Evolutionary conservation across 78 protist genomes (phyloP).

Genomic region (Thecamonas trahens): DNA sequence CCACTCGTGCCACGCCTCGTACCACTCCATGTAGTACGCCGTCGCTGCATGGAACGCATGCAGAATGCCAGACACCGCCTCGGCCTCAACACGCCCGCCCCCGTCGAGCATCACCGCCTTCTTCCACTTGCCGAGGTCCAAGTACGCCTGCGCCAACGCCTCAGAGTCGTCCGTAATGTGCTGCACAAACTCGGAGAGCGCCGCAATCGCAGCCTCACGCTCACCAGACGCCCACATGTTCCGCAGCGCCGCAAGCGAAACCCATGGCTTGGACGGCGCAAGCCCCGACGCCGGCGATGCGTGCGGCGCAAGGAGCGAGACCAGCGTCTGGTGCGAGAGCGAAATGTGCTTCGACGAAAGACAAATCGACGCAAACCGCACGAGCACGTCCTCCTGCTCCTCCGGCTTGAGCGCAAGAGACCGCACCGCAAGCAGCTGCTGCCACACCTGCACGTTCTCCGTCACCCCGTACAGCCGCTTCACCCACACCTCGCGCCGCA

Average conservation of each 20-base stretch:
- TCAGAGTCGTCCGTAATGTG: neutral
- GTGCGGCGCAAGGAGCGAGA: neutral
- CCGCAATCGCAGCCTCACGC: conserved; percentile 37
- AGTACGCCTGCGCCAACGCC: conserved; percentile 47
- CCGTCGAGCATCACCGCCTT: too few relatives aligned
- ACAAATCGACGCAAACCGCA: conserved; percentile 53
- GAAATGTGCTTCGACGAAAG: conserved; percentile 21
- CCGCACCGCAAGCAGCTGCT: conserved; percentile 55
- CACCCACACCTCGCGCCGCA: conserved; percentile 54
- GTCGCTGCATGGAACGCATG: conserved; percentile 50
- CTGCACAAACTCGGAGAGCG: conserved; percentile 29
- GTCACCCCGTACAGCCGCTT: conserved; percentile 57
- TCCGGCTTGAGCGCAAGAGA: too few relatives aligned
- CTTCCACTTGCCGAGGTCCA: conserved; percentile 67
- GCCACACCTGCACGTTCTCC: conserved; percentile 74
- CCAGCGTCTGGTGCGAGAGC: conserved; percentile 10
- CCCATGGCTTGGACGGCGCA: too few relatives aligned
- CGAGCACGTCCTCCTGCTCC: conserved; percentile 24
- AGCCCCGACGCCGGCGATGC: too few relatives aligned
- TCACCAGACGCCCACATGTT: conserved; percentile 68
- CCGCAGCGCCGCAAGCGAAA: too few relatives aligned
- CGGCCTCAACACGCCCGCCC: conserved; percentile 40
- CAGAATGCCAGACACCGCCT: conserved; percentile 41
- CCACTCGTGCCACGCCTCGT: conserved; percentile 87
- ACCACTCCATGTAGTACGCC: conserved; percentile 62